Conservation (phyloP, 75 land plant species). For the Pinus albicaulis region DNA sequence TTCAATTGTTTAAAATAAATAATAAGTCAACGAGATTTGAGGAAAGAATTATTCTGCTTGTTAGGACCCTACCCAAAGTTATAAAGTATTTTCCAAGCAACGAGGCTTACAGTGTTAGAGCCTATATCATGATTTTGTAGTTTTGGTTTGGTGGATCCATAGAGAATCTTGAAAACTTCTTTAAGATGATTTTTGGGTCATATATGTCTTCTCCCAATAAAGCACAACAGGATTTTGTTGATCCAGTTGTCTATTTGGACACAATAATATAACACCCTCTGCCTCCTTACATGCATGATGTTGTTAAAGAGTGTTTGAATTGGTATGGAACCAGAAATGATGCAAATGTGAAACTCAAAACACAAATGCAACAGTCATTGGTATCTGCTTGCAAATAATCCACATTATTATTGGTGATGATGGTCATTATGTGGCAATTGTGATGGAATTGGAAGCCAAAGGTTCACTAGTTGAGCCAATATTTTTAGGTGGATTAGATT, state of each 20-base stretch:
- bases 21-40: constrained; percentile 79
- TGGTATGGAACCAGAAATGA: no score
- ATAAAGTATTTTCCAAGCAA: constrained; percentile 95
- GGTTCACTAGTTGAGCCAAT: constrained; percentile 97
- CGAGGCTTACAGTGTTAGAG: constrained; percentile 95
- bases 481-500: no score
- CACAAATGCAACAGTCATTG: constrained; percentile 71
- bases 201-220: constrained; percentile 70
- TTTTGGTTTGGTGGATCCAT: constrained; percentile 99
- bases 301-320: constrained; percentile 96
- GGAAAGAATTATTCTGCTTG: constrained; percentile 93
- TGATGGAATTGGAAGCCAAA: constrained; percentile 96
- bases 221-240: constrained; percentile 59
- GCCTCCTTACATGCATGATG: constrained; percentile 97
- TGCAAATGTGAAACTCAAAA: constrained; percentile 58
- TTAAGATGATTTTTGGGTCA: no score
- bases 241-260: constrained; percentile 92
- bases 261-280: constrained; percentile 97
- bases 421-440: constrained; percentile 94
- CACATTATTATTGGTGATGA: no score
- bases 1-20: constrained; percentile 89
- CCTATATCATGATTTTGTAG: constrained; percentile 92
- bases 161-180: no score
- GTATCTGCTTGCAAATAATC: constrained; percentile 83
- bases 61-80: constrained; percentile 95